These are phyloP conservation scores for Flaveria sonorensis DNA, from an alignment of 129 eudicot genomes.

Conservation along the genomic window DNA sequence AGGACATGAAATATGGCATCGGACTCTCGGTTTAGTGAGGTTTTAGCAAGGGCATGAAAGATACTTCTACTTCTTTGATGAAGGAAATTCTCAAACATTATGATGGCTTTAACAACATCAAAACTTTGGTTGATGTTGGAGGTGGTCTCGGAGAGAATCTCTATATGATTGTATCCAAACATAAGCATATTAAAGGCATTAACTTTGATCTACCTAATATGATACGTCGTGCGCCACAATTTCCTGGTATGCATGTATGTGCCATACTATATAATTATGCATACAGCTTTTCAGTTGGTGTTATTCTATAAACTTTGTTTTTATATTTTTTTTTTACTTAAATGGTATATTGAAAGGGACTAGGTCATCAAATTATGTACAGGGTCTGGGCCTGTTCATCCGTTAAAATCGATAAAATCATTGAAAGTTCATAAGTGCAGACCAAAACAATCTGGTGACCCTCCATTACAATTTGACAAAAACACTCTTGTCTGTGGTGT, in stretches of 20 bases:
- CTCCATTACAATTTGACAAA: too few species aligned
- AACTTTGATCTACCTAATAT: slow-evolving; percentile 1
- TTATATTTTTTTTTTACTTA: too few species aligned
- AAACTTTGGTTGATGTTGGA: slow-evolving; percentile 7
- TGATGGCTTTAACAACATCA: background rate
- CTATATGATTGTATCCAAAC: slow-evolving; percentile 2
- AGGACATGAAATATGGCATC: background rate
- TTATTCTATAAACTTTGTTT: too few species aligned
- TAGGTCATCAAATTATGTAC: too few species aligned
- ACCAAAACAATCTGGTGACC: too few species aligned
- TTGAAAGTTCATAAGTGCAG: too few species aligned
- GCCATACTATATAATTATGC: too few species aligned
- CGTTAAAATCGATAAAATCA: too few species aligned
- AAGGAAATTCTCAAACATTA: background rate
- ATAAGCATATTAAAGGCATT: background rate
- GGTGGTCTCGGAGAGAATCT: slow-evolving; percentile 1
- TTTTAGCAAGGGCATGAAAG: background rate
- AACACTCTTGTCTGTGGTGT: too few species aligned
- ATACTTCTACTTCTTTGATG: background rate
- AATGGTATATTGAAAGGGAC: too few species aligned
- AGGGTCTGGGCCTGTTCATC: too few species aligned
- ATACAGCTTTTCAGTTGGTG: too few species aligned
- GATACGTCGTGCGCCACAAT: background rate
- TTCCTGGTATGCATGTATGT: background rate
- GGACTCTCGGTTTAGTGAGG: background rate